Evolutionary conservation across 139 green algal species (phyloP), one percentile per base, ranked within the genome.

Genomic region (Cymbomonas tetramitiformis): DNA sequence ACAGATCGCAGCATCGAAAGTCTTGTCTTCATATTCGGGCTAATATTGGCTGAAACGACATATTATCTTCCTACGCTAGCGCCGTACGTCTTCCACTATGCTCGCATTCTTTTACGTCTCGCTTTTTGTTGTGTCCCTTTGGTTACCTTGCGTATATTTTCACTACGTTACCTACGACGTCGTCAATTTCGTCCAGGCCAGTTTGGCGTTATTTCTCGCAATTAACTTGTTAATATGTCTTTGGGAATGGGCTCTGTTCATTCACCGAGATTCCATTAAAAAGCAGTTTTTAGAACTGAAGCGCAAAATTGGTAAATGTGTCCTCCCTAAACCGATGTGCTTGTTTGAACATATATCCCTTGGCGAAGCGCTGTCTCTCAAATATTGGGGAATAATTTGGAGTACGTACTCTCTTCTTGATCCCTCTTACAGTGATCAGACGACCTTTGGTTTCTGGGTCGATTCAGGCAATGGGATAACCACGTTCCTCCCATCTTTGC

Each of bases 211-310:
- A 4, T 62, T 62, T 41, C 46, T 54, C 55, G 55, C 55, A 10
- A 25, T 62, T 2, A 62, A 62, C 39, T 19, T 53, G 2, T 30
- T 62, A 21, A 62, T 62, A 24, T 62, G 55, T 29, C 3, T 53
- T 0, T 62, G 55, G 55, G 55, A 62, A 41, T 54, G 43, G 28
- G 40, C 24, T n/a, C 40, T 62, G 9, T 62, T 21, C 2, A 2
- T 62, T 3, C 26, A 52, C 25, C 23, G 21, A 2, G 10, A 41
- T 8, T 15, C 32, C 7, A 31, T 62, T 26, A 15, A 43, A 21
- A 52, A 41, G 7, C 7, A 30, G 38, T 43, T 54, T 41, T n/a
- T 23, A 6, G 1, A 4, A 30, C 43, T 54, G 7, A 40, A 50
- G 55, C 40, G 43, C 7, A 29, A 24, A 24, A 8, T 53, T 4